These are phyloP conservation scores for Lasiosphaeriaceae sp. DNA, from an alignment of 495 filamentous ascomycete species.

Conservation along the genomic window DNA sequence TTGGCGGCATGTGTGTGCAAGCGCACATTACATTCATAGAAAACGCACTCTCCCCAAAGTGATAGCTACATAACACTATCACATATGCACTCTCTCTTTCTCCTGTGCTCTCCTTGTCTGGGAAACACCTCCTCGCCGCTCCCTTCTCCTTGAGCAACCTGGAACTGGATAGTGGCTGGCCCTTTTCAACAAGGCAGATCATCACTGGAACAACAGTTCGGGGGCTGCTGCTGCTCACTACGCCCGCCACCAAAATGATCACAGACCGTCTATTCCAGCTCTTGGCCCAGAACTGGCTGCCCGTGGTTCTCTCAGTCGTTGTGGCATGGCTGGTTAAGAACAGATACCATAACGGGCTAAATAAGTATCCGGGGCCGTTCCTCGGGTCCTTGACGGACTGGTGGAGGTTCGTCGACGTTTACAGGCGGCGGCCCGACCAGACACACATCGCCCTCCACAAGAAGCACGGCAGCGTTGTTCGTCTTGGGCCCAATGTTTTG, in stretches of 20 bases:
- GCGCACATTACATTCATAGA: not conserved
- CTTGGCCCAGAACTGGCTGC: slow-evolving; percentile 48
- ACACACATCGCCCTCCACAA: slow-evolving; percentile 64
- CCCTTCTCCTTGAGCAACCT: not conserved
- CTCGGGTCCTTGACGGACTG: slow-evolving; percentile 63
- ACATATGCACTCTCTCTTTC: slow-evolving; percentile 1
- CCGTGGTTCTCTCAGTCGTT: slow-evolving; percentile 27
- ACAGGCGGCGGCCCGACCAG: slow-evolving; percentile 55
- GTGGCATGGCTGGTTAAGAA: slow-evolving; percentile 50
- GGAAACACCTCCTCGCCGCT: not conserved
- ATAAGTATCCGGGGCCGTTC: slow-evolving; percentile 64
- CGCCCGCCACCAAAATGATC: slow-evolving; percentile 11
- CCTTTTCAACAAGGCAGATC: not conserved
- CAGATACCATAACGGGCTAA: slow-evolving; percentile 55
- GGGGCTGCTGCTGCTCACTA: not conserved
- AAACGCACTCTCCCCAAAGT: not conserved
- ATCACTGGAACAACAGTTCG: not conserved
- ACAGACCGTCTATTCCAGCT: slow-evolving; percentile 22
- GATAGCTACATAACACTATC: not conserved
- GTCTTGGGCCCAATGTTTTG: slow-evolving; percentile 63
- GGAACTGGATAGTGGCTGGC: not conserved
- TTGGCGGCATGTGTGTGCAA: slow-evolving; percentile 3
- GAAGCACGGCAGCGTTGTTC: slow-evolving; percentile 68
- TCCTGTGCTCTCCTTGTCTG: not conserved
- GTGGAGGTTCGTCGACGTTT: slow-evolving; percentile 68